Conservation (phyloP, 495 filamentous ascomycete genomes). For the Hypoxylon trugodes region DNA sequence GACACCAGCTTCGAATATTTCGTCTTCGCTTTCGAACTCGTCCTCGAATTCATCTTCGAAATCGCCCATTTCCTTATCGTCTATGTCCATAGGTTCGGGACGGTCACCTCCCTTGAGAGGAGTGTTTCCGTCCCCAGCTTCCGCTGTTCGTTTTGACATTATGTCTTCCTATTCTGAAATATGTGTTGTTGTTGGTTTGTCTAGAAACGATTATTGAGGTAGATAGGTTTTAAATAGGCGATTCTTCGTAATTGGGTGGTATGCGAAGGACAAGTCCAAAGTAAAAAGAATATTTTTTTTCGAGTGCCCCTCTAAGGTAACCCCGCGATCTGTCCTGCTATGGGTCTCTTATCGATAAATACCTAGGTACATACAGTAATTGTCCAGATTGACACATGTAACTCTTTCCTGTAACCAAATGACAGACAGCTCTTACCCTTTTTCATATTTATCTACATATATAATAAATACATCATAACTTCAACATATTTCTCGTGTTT, state of each 20-base stretch:
- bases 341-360: not conserved
- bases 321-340: slow-evolving; percentile 45
- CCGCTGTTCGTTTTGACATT: slow-evolving; percentile 78
- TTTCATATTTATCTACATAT: no score
- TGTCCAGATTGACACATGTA: no score
- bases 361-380: not conserved
- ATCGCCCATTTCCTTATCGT: slow-evolving; percentile 74
- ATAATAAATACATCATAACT: no score
- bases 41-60: slow-evolving; percentile 98
- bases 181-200: not conserved
- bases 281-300: slow-evolving; percentile 25
- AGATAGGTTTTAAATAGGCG: not conserved
- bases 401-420: no score
- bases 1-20: slow-evolving; percentile 92
- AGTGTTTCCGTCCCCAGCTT: slow-evolving; percentile 58
- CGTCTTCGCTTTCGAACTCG: slow-evolving; percentile 96
- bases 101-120: slow-evolving; percentile 76
- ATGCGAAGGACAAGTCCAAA: slow-evolving; percentile 2
- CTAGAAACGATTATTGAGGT: not conserved
- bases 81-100: slow-evolving; percentile 62
- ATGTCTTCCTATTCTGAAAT: slow-evolving; percentile 29
- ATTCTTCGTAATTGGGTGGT: not conserved
- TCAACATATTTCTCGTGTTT: no score
- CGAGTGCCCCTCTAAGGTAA: slow-evolving; percentile 24
- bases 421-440: no score